Evolutionary conservation across 1,139 yeast genomes (phyloP).

Genomic region (Protomyces macrosporus): DNA sequence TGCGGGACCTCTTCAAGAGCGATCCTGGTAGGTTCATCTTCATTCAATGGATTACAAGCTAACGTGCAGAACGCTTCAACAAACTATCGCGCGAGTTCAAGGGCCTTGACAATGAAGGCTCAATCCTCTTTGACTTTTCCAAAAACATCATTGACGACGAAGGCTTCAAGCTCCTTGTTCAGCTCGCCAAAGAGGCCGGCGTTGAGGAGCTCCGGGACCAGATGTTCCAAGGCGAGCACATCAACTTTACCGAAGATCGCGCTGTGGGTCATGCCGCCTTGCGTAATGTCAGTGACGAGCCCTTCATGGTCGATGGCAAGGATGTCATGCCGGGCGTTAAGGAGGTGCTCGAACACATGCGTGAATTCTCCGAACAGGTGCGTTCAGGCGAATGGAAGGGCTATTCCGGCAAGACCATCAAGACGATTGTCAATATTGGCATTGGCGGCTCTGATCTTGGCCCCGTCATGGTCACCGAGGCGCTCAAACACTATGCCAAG

Average conservation of each 20-base stretch:
- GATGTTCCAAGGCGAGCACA: slow-evolving; percentile 87
- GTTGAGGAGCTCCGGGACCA: slow-evolving; percentile 83
- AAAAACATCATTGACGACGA: slow-evolving; percentile 89
- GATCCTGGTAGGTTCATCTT: slow-evolving; percentile 53
- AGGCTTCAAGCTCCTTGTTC: slow-evolving; percentile 58
- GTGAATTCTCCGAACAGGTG: slow-evolving; percentile 81
- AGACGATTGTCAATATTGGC: slow-evolving; percentile 94
- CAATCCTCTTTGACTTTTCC: slow-evolving; percentile 88
- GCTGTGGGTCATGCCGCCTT: slow-evolving; percentile 96
- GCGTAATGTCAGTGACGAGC: slow-evolving; percentile 79
- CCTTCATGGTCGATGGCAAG: slow-evolving; percentile 81
- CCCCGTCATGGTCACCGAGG: slow-evolving; percentile 99
- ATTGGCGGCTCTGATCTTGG: slow-evolving; percentile 99
- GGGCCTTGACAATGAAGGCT: slow-evolving; percentile 60
- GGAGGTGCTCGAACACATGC: slow-evolving; percentile 86
- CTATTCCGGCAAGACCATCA: slow-evolving; percentile 88
- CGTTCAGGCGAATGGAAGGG: slow-evolving; percentile 96
- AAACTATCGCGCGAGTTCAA: slow-evolving; percentile 71
- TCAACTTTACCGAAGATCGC: slow-evolving; percentile 91
- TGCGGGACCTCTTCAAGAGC: slow-evolving; percentile 66
- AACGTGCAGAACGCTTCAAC: slow-evolving; percentile 63
- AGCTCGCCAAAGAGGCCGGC: slow-evolving; percentile 83
- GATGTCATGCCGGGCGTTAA: slow-evolving; percentile 89
- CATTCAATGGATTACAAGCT: background rate
- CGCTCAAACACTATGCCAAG: slow-evolving; percentile 81